Base-by-base conservation (phyloP, 2,329 filamentous ascomycete genomes). In the Cylindrodendrum hubeiense region DNA sequence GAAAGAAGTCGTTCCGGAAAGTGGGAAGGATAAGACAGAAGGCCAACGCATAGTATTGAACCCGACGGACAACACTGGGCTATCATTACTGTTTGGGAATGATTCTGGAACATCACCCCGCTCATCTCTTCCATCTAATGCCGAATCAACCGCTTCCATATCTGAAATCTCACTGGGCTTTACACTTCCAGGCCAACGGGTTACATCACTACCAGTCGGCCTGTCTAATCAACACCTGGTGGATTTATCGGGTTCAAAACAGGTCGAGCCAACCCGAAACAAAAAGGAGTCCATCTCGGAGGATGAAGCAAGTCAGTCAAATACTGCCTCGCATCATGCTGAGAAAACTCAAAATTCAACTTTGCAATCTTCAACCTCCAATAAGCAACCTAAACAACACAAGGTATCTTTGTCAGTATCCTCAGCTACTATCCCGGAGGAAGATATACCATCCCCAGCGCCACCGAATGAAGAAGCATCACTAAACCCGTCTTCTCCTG, bases 1-100 rank as follows among this genome's bases (percentile, higher is more conserved):
- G 26, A 59, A 59, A n/a, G 46, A 59, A n/a, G 46, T 43, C 12
- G 56, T 59, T 8, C 33, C 28, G 6, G 43, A 22, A 21, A 21
- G 17, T 10, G 7, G 6, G 17, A 44, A 22, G 5, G 21, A 58
- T 21, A 28, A 13, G 33, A 10, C 21, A 2, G 44, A 39, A 1
- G 24, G 44, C 9, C 19, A 39, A 17, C 46, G 55, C 21, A 34
- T 49, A n/a, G 55, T 58, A 17, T 43, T 58, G n/a, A 24, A 22
- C 46, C 37, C 55, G 24, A 49, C 33, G 10, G 55, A 58, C 10
- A 50, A 34, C 9, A 21, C 22, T 3, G 55, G 55, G 9, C 22
- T 58, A 21, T 55, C 37, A 9, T 7, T 44, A 2, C 22, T 55
- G 10, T 21, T 55, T 22, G 39, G 28, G 7, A 8, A 55, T 6